Base-by-base conservation (phyloP, 345 rosid genomes). In the Acer negundo region DNA sequence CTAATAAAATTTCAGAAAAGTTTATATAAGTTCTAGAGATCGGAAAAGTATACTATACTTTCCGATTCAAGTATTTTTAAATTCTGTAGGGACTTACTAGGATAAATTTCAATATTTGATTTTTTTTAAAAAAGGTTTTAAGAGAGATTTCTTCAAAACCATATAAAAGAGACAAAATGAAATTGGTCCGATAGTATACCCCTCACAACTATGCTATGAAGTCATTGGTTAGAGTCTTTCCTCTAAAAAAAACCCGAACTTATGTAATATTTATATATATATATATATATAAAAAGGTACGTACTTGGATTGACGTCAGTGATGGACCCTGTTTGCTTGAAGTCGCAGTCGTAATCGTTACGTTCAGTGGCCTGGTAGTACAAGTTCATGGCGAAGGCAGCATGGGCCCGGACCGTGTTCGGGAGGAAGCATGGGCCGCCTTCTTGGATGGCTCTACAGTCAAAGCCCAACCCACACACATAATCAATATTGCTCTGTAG, bases 401-500 rank as follows among this genome's bases (percentile, higher is more conserved):
- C 90, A 40, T 93, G 93, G 66, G 92, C 93, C 67, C 85, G 83
- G 7, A 91, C 90, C 1, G 94, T 92, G 31, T 90, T 83, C 0
- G 97, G 96, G 0, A 83, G 17, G 51, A 85, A 93, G 86, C 94
- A 92, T 23, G 79, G 28, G 24, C 95, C 91, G 10, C 70, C 84
- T 64, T 73, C 74, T 8, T 78, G 80, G 75, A 91, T 90, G 23
- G 91, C 90, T 44, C 83, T 75, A 71, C 95, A 93, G 44, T 89
- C 86, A 46, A 85, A 28, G 7, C 90, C 88, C 61, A 86, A 0
- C 1, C 97, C 94, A 64, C 95, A 91, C 2, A 89, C 93, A 31
- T 87, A 91, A 75, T 93, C 94, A 3, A 91, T 85, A 61, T 93
- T 93, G 69, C 90, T 88, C 78, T 90, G 97, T 56, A 93, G 75